Evolutionary conservation across 164 flowering plant species (phyloP), one percentile per base, ranked within the genome.

Genomic region (Liquidambar formosana): DNA sequence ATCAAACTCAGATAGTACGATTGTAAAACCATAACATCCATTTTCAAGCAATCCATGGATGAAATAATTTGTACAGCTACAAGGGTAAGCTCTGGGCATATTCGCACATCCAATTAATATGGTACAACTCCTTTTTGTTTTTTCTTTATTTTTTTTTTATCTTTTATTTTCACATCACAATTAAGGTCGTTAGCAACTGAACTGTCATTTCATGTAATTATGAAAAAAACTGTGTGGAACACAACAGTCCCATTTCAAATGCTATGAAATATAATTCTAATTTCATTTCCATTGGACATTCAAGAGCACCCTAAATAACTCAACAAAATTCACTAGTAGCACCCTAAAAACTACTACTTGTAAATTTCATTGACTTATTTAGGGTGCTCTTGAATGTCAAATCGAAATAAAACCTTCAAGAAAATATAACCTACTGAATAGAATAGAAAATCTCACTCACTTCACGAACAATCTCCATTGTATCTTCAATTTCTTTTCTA

Each of bases 401-500:
- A n/a, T n/a, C n/a, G n/a, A n/a, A n/a, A n/a, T n/a, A n/a, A n/a
- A n/a, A n/a, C 41, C 41, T 33, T 2, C 41, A 46, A 58, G 46
- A 67, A 14, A 57, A 8, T 15, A 13, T 65, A 46, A 48, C 21
- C 63, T 0, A 66, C 22, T 0, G 5, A 64, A 19, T 60, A 56
- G 28, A 19, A 43, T 48, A 41, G 18, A 9, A 44, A 54, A 11
- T 5, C 0, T 67, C 57, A 76, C 95, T 84, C 88, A 91, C 99
- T 78, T 96, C 99, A 26, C 98, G 96, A 67, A 96, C 99, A 70
- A 96, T 92, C 76, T 93, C 98, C 97, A 93, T 93, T 0, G 97
- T 93, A 66, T 96, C 96, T 83, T 96, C 99, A 63, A 96, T 92
- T 80, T 93, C 97, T 80, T 96, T 96, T 70, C 98, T 83, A 71